phyloP scores from a whole-genome alignment of 1,139 yeast species.

The Scheffersomyces quercinus region DNA sequence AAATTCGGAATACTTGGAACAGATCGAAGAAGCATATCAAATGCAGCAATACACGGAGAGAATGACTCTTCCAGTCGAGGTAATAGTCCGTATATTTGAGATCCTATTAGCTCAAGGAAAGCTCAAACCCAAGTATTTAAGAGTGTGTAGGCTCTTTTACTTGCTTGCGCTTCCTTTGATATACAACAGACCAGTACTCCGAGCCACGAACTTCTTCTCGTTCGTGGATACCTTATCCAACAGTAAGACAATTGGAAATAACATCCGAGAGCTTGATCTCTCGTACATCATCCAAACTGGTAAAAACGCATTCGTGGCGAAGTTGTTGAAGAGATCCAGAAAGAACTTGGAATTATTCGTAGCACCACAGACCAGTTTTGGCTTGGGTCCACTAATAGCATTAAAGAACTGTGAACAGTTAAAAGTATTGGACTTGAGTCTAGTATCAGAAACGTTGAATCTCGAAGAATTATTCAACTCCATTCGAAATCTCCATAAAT shows the following conservation, averaged over 20 bases:
- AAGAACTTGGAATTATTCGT: slow-evolving; percentile 62
- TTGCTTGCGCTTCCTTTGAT: slow-evolving; percentile 57
- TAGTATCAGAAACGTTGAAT: slow-evolving; percentile 89
- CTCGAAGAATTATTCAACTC: slow-evolving; percentile 76
- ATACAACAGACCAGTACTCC: slow-evolving; percentile 62
- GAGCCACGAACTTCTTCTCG: slow-evolving; percentile 63
- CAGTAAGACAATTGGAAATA: slow-evolving; percentile 41
- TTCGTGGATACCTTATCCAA: slow-evolving; percentile 71
- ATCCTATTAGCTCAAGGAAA: slow-evolving; percentile 34
- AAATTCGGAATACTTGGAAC: slow-evolving; percentile 15
- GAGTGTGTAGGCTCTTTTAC: slow-evolving; percentile 66
- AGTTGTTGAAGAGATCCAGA: slow-evolving; percentile 74
- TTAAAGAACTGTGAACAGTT: slow-evolving; percentile 68
- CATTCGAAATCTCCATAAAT: slow-evolving; percentile 56
- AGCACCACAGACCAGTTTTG: slow-evolving; percentile 96
- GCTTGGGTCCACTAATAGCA: slow-evolving; percentile 82
- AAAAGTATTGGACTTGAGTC: slow-evolving; percentile 71
- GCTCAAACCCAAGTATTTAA: slow-evolving; percentile 52
- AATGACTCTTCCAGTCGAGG: slow-evolving; percentile 57
- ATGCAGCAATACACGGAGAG: slow-evolving; percentile 13
- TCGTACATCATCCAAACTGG: slow-evolving; percentile 85
- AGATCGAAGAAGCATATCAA: slow-evolving; percentile 14
- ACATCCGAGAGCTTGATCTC: slow-evolving; percentile 62
- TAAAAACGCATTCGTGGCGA: slow-evolving; percentile 88
- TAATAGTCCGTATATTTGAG: slow-evolving; percentile 54